Evolutionary conservation across 2,329 filamentous ascomycete species (phyloP), one percentile per base, ranked within the genome.

Genomic region (Penicillium sp.): DNA sequence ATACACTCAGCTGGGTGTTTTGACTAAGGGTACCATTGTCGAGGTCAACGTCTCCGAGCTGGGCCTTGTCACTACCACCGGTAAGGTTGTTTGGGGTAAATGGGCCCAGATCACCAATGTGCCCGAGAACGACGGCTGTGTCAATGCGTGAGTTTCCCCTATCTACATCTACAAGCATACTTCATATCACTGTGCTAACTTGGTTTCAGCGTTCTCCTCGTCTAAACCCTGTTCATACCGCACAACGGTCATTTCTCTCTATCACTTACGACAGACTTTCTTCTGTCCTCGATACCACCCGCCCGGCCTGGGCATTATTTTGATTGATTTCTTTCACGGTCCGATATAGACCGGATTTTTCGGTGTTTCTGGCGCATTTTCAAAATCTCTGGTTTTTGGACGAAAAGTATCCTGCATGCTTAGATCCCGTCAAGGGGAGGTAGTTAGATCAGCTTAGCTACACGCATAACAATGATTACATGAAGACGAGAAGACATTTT

Each of bases 1-100:
- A 62, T 95, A 95, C 70, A 96, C 91, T 0, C 89, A 95, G 61
- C 74, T 97, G 4, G 91, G 91, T 46, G 90, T 95, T 3, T 67
- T 96, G 59, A 91, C 86, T 33, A 89, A 89, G 70, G 87, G 87
- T 50, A 91, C 82, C 19, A 80, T 84, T 46, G 81, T 91, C 59
- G 91, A 97, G 69, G 89, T 97, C 58, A 95, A 98, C 63, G 89
- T 96, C 19, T 86, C 80, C 41, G 93, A 98, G 65, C 70, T 97
- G 48, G 93, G 93, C 49, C 74, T 97, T 47, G 88, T 94, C 11
- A 97, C 93, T 2, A 84, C 90, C 2, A 83, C 82, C 48, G 93
- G 93, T 48, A 96, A 96, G 72, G 87, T 95, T 7, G 87, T 91
- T 5, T 96, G 90, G 90, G 89, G 87, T 54, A 77, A 87, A 53